Evolutionary conservation across 495 filamentous ascomycete species (phyloP), one percentile per base, ranked within the genome.

Genomic region (Staphylotrichum longicolle): DNA sequence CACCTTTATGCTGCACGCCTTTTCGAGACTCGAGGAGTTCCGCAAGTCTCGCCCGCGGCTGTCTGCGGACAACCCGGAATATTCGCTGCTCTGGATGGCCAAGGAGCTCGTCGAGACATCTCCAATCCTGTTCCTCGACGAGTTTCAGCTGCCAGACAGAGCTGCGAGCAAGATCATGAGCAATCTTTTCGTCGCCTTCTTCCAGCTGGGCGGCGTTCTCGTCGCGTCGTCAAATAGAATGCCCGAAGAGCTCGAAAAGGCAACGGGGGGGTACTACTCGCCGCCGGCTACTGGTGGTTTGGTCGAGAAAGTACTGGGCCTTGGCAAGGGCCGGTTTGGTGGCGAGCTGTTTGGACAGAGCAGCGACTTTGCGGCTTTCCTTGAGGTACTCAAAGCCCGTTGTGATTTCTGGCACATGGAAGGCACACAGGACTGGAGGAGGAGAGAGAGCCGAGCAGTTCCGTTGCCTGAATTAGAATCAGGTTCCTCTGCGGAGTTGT

Each of bases 391-490:
- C 33, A 85, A 85, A 61, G 83, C 84, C 27, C 74, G 86, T 57
- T 90, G 87, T 70, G 85, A 89, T 62, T 83, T 88, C 50, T 90
- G 85, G 85, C 82, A 89, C 57, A 88, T 91, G 79, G 83, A 86
- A 59, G 84, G 87, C 4, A 73, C 75, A 1, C 82, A 74, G 49
- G 88, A 91, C 62, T 91, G 85, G 81, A 76, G 88, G 64, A 72
- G 87, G 62, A 66, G 75, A 41, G 82, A 83, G 55, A 68, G 56
- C 41, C 48, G 74, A 66, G 44, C 46, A 35, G 53, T 54, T 4
- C 59, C 70, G 7, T 34, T 39, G 61, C 27, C 14, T 8, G 33
- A 58, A 39, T 27, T 6, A 39, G 37, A 10, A 42, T 42, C 64
- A 46, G 37, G 46, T 14, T 27, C 59, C 35, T 49, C 59, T 44